Evolutionary conservation across 2,329 filamentous ascomycete species (phyloP).

Genomic region (Exophiala oligosperma): DNA sequence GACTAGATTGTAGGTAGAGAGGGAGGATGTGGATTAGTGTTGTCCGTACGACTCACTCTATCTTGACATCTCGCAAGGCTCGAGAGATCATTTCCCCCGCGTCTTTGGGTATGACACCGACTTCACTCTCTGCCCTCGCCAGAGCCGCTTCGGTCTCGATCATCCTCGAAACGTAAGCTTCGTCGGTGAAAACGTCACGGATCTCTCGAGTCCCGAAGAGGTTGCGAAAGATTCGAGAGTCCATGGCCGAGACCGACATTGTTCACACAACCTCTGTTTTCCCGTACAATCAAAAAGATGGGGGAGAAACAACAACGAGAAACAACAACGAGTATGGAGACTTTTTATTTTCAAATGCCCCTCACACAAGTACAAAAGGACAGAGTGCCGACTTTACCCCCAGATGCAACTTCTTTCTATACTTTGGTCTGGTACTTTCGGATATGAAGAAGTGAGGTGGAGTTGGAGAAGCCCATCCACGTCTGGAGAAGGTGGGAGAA

Average conservation of each 20-base stretch:
- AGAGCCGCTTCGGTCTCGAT: slow-evolving; percentile 31
- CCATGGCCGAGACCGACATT: slow-evolving; percentile 29
- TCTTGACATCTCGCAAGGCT: slow-evolving; percentile 12
- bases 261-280: background rate
- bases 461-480: too few relatives aligned
- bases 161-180: slow-evolving; percentile 28
- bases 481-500: too few relatives aligned
- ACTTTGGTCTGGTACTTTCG: too few relatives aligned
- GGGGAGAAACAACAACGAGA: too few relatives aligned
- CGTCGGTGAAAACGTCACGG: slow-evolving; percentile 30
- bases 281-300: background rate
- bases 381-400: too few relatives aligned
- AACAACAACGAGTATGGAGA: too few relatives aligned
- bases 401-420: too few relatives aligned
- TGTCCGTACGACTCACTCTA: slow-evolving; percentile 17
- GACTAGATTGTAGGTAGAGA: too few relatives aligned
- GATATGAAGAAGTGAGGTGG: too few relatives aligned
- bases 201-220: slow-evolving; percentile 32
- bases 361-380: too few relatives aligned
- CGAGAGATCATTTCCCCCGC: slow-evolving; percentile 25
- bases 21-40: background rate
- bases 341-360: too few relatives aligned
- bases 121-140: slow-evolving; percentile 28
- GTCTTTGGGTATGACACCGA: slow-evolving; percentile 28
- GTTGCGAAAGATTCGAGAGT: slow-evolving; percentile 31